These are phyloP conservation scores for Cytospora leucostoma DNA, from an alignment of 2,329 filamentous ascomycete genomes.

Conservation along the genomic window DNA sequence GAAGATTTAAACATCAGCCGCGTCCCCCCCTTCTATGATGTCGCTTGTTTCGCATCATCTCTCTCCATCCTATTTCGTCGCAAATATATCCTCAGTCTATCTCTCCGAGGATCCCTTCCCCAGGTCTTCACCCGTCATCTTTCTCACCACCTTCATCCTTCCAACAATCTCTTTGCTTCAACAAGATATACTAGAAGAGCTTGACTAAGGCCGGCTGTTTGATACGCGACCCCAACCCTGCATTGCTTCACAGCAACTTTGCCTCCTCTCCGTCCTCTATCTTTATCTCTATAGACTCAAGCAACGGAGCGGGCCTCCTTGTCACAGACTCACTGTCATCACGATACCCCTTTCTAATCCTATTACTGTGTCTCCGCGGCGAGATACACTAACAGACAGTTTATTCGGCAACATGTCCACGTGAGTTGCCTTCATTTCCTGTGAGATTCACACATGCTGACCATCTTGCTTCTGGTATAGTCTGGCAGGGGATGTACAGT, in stretches of 20 bases:
- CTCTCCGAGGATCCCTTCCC: slow-evolving; percentile 1
- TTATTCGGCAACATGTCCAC: slow-evolving; percentile 44
- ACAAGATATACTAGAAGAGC: slow-evolving; percentile 19
- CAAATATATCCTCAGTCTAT: not conserved
- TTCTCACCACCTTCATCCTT: slow-evolving; percentile 4
- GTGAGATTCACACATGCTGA: slow-evolving; percentile 33
- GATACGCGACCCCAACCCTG: slow-evolving; percentile 25
- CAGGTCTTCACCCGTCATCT: slow-evolving; percentile 20
- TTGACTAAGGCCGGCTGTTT: slow-evolving; percentile 27
- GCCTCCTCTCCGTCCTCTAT: slow-evolving; percentile 1
- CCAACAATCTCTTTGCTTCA: slow-evolving; percentile 13
- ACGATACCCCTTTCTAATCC: slow-evolving; percentile 19
- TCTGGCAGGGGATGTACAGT: slow-evolving; percentile 64
- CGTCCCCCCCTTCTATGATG: slow-evolving; percentile 20
- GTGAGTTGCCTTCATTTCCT: slow-evolving; percentile 37
- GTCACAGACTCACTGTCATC: slow-evolving; percentile 20
- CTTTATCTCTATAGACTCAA: slow-evolving; percentile 13
- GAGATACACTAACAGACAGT: slow-evolving; percentile 18
- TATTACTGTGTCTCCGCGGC: slow-evolving; percentile 18
- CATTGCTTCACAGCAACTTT: slow-evolving; percentile 23
- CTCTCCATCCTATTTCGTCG: slow-evolving; percentile 20
- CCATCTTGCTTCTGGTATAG: slow-evolving; percentile 38
- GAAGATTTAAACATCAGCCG: slow-evolving; percentile 28
- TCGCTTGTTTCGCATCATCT: slow-evolving; percentile 21
- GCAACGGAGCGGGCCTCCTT: slow-evolving; percentile 27